Base-by-base conservation (phyloP, 192 early-diverging fungal species). In the Thamnidium elegans region DNA sequence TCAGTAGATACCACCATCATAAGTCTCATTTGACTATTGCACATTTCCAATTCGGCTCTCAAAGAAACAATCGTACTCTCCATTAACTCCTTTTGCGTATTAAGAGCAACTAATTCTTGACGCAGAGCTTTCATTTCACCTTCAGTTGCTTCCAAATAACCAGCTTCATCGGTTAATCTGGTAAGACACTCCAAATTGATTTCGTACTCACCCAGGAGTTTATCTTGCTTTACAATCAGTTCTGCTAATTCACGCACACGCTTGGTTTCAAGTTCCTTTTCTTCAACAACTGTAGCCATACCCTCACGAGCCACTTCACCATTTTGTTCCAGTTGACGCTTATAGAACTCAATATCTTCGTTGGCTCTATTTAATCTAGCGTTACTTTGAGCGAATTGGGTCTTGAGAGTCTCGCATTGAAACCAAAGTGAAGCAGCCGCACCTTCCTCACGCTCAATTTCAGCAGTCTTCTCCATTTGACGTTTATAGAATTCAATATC, bases 1-100 rank as follows among this genome's bases (percentile, higher is more conserved):
- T 70, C 68, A 1, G 61, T 64, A 0, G 68, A 70, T 1, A 70
- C 59, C 3, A 53, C 51, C 68, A 70, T 63, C 36, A 70, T 45
- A 20, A 70, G 43, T 23, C 32, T 52, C 62, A 70, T 62, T 13
- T 70, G 54, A 1, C 54, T 23, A 10, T 70, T 53, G 34, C 55
- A 55, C 61, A 56, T 58, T 20, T 70, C 59, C 6, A 70, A 17
- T 8, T 64, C 52, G 1, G 30, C 68, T 10, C 45, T n/a, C 1
- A 70, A 36, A 10, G 62, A 20, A 13, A n/a, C 54, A 34, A 70
- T 70, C 17, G 52, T 31, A 17, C 14, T 15, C 10, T 61, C 62
- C 20, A 70, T 42, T 1, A 47, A 3, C 7, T 50, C 11, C 21
- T 70, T 70, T 52, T 32, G 31, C 3, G 39, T 31, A 6, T 47